Conservation (phyloP, 1,284 basidiomycete genomes). For the Naganishia liquefaciens region DNA sequence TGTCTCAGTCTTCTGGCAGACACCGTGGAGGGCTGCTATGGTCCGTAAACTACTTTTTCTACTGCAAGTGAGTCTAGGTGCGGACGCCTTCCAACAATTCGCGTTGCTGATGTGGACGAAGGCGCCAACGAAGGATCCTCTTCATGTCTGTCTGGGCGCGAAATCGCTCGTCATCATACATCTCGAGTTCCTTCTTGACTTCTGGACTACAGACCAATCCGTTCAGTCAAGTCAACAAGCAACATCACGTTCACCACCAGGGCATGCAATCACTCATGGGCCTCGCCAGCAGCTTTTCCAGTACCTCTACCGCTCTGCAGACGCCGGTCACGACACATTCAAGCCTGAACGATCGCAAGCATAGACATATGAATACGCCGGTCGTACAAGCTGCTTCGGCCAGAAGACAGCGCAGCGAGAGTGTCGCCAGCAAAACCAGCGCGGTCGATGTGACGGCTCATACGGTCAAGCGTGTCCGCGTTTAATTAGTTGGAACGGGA, state of each 20-base stretch:
- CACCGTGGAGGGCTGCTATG: conserved; percentile 77
- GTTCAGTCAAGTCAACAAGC: conserved; percentile 22
- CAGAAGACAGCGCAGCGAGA: conserved; percentile 27
- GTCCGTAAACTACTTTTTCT: conserved; percentile 97
- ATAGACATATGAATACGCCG: conserved; percentile 3
- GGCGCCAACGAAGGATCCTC: conserved; percentile 77
- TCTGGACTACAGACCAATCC: conserved; percentile 21
- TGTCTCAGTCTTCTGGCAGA: conserved; percentile 44
- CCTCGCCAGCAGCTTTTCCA: conserved; percentile 24
- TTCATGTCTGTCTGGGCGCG: conserved; percentile 94
- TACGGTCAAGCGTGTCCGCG: conserved; percentile 23
- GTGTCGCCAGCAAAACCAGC: conserved; percentile 22
- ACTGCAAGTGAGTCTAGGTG: conserved; percentile 70
- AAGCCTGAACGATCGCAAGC: conserved; percentile 9
- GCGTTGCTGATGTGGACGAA: conserved; percentile 19
- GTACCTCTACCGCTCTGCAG: conserved; percentile 4
- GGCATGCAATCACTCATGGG: conserved; percentile 22
- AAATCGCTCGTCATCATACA: conserved; percentile 53
- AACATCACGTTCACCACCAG: conserved; percentile 10
- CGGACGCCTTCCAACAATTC: neutral
- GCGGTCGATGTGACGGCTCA: conserved; percentile 13
- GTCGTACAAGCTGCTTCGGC: conserved; percentile 24
- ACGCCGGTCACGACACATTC: conserved; percentile 6
- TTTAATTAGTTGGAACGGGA: neutral
- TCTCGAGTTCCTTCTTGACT: conserved; percentile 13